Conservation (phyloP, 495 filamentous ascomycete species). For the Podospora comata region DNA sequence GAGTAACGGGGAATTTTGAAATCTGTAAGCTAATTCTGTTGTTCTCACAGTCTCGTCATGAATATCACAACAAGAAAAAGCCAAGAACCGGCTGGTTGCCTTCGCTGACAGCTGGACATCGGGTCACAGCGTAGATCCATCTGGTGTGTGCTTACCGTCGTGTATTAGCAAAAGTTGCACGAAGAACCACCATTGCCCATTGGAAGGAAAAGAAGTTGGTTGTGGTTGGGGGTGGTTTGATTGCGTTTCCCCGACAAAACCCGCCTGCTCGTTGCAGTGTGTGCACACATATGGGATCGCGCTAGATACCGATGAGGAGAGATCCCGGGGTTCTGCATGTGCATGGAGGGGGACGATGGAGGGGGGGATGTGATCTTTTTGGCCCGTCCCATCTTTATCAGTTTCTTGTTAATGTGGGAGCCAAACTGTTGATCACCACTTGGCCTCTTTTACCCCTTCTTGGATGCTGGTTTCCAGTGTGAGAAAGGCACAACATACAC, state of each 20-base stretch:
- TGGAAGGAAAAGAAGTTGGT: not conserved
- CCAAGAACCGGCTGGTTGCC: constrained; percentile 10
- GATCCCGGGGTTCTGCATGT: constrained; percentile 12
- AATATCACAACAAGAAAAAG: not conserved
- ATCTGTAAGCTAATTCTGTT: not conserved
- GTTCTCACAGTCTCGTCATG: not conserved
- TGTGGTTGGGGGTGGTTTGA: not conserved
- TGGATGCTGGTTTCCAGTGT: not conserved
- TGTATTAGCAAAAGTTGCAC: not conserved
- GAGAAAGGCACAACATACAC: not conserved
- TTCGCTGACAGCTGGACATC: constrained; percentile 9
- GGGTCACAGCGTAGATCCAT: constrained; percentile 8
- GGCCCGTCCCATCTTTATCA: not conserved
- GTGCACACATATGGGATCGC: constrained; percentile 4
- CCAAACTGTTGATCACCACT: not conserved
- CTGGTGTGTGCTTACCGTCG: not conserved
- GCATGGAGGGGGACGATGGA: constrained; percentile 3
- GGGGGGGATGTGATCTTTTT: not conserved
- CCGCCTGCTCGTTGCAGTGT: constrained; percentile 1
- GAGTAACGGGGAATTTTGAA: not conserved
- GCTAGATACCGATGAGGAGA: constrained; percentile 10
- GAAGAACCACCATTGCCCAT: not conserved
- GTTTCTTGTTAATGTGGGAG: not conserved
- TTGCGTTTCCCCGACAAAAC: constrained; percentile 3
- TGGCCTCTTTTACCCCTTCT: not conserved